Evolutionary conservation across 331 rosid genomes (phyloP).

Genomic region (Pyrus hybrid): DNA sequence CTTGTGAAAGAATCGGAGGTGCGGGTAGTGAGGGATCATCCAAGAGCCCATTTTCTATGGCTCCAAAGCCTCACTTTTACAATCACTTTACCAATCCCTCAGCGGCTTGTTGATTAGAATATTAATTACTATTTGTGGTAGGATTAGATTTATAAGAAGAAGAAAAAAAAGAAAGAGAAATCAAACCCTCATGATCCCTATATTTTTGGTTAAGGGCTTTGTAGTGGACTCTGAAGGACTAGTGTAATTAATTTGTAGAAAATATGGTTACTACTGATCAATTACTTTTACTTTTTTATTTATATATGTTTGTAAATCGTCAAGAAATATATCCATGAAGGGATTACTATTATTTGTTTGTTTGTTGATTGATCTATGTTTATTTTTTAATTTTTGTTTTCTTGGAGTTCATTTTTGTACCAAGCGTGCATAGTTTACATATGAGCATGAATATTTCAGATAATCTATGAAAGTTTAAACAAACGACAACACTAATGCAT

Average conservation of each 20-base stretch:
- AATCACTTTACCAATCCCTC: slow-evolving; percentile 70
- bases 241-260: slow-evolving; percentile 56
- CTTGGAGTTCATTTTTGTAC: not conserved
- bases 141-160: not conserved
- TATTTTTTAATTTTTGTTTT: not conserved
- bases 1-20: slow-evolving; percentile 66
- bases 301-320: slow-evolving; percentile 27
- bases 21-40: slow-evolving; percentile 22
- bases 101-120: slow-evolving; percentile 48
- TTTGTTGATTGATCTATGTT: not conserved
- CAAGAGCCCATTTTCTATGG: slow-evolving; percentile 49
- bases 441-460: not conserved
- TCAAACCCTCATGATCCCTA: slow-evolving; percentile 29
- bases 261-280: slow-evolving; percentile 31
- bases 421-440: not conserved
- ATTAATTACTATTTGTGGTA: not conserved
- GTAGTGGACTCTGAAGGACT: slow-evolving; percentile 13
- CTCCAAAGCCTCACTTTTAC: slow-evolving; percentile 56
- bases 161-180: not conserved
- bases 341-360: slow-evolving; percentile 17
- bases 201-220: slow-evolving; percentile 42
- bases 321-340: slow-evolving; percentile 30
- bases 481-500: not conserved
- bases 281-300: slow-evolving; percentile 7
- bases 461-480: not conserved